Conservation (phyloP, 2,329 filamentous ascomycete species). For the Cladosporium sp. region DNA sequence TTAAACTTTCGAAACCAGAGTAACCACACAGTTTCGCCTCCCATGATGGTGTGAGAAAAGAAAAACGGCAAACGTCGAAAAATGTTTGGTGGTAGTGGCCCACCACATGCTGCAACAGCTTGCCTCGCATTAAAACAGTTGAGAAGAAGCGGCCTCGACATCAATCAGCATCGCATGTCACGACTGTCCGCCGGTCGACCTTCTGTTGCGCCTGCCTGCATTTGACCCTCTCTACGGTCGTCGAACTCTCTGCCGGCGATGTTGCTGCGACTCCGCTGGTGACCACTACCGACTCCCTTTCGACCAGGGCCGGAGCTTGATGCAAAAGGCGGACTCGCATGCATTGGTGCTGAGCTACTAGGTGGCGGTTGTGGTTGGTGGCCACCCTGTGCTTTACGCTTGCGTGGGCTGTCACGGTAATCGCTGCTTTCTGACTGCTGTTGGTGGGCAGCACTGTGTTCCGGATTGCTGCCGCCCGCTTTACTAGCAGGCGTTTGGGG, state of each 20-base stretch:
- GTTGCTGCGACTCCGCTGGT: conserved; percentile 64
- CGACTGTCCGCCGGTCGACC: conserved; percentile 16
- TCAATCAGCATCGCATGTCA: background rate
- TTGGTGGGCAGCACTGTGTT: conserved; percentile 48
- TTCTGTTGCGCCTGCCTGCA: conserved; percentile 19
- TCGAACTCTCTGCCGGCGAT: conserved; percentile 39
- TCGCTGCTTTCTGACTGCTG: conserved; percentile 49
- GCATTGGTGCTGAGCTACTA: conserved; percentile 42
- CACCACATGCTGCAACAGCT: too few relatives aligned
- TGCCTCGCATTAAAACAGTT: too few relatives aligned
- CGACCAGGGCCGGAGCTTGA: conserved; percentile 50
- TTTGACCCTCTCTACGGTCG: conserved; percentile 21
- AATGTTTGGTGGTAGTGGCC: too few relatives aligned
- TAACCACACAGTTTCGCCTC: background rate
- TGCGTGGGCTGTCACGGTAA: conserved; percentile 73
- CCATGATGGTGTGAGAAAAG: background rate
- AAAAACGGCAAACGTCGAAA: background rate
- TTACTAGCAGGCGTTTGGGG: conserved; percentile 64
- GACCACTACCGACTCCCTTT: conserved; percentile 38
- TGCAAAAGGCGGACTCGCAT: conserved; percentile 50
- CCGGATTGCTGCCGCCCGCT: conserved; percentile 42
- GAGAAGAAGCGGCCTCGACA: too few relatives aligned
- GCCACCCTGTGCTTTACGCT: conserved; percentile 67
- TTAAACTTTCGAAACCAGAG: conserved; percentile 8
- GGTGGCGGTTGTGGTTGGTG: conserved; percentile 51